Evolutionary conservation across 257 asterid genomes (phyloP).

Genomic region (Ajuga chamaepitys): DNA sequence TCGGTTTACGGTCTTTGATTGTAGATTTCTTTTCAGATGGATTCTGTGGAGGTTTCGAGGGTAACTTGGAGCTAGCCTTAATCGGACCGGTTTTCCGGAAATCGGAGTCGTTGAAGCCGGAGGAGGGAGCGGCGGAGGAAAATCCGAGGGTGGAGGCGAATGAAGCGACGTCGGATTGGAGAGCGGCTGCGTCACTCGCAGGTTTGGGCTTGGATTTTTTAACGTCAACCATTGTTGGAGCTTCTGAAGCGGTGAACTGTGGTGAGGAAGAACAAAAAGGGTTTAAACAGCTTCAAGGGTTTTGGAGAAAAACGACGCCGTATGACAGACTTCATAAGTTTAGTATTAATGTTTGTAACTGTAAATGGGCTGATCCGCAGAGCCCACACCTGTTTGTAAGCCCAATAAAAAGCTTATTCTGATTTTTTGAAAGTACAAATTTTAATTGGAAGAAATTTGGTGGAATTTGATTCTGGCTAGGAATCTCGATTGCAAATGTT

Average conservation of each 20-base stretch:
- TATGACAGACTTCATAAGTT: too few relatives aligned
- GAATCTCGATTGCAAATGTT: too few relatives aligned
- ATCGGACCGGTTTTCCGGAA: conserved; percentile 65
- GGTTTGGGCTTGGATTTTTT: conserved; percentile 28
- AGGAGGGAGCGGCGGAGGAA: conserved; percentile 36
- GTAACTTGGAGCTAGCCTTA: conserved; percentile 19
- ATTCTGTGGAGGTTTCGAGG: not conserved
- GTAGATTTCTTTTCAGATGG: not conserved
- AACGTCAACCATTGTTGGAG: conserved; percentile 30
- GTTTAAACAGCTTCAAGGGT: conserved; percentile 14
- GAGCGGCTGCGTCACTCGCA: conserved; percentile 29
- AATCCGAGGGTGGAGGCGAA: conserved; percentile 89
- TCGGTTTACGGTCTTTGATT: not conserved
- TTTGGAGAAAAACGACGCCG: conserved; percentile 19
- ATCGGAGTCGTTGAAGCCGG: conserved; percentile 85
- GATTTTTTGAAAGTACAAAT: too few relatives aligned
- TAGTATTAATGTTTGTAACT: not conserved
- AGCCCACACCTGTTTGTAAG: not conserved
- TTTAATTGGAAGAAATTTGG: too few relatives aligned
- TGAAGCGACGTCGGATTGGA: conserved; percentile 64
- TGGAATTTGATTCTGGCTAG: too few relatives aligned
- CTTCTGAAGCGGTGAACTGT: not conserved
- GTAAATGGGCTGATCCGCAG: not conserved
- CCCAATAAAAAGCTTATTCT: too few relatives aligned
- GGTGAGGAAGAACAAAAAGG: conserved; percentile 6